Evolutionary conservation across 345 rosid genomes (phyloP).

Genomic region (Aethionema arabicum): DNA sequence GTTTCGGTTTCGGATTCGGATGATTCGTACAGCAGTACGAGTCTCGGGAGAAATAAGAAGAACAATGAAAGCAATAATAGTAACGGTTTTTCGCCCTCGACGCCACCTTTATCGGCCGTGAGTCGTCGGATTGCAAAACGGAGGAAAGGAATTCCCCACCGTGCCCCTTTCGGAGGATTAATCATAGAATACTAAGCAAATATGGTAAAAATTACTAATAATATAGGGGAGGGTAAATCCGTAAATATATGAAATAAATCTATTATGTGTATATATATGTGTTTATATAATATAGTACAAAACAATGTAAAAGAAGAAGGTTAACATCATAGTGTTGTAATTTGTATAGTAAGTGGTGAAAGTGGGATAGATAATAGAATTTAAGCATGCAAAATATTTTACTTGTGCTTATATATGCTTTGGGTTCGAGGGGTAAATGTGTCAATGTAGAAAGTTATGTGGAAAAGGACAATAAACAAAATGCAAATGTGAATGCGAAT

Average conservation of each 20-base stretch:
- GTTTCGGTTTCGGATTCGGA: conserved; percentile 66
- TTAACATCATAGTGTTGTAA: conserved; percentile 27
- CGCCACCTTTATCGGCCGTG: conserved; percentile 70
- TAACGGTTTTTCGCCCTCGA: conserved; percentile 73
- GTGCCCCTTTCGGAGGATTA: conserved; percentile 88
- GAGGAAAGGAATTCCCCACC: conserved; percentile 91
- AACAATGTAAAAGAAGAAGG: conserved; percentile 18
- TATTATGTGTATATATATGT: not conserved
- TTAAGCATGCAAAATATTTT: conserved; percentile 9
- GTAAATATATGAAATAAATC: no score
- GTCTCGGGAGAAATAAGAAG: conserved; percentile 50
- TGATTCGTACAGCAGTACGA: conserved; percentile 69
- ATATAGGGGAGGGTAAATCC: not conserved
- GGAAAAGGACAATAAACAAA: conserved; percentile 21
- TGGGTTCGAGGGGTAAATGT: conserved; percentile 27
- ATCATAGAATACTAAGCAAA: conserved; percentile 64
- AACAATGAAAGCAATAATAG: conserved; percentile 34
- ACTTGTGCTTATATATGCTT: conserved; percentile 26
- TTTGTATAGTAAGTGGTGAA: conserved; percentile 9
- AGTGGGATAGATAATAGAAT: conserved; percentile 22
- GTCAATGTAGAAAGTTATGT: conserved; percentile 32
- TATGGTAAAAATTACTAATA: conserved; percentile 24
- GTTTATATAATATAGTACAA: conserved; percentile 19
- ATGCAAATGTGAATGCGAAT: conserved; percentile 34
- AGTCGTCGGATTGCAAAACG: conserved; percentile 60